Percentiles rank a stretch among this genome's conserved stretches.
Evolutionary conservation across 2,329 filamentous ascomycete genomes (phyloP).

Genomic region (Pseudovirgaria hyperparasitica): DNA sequence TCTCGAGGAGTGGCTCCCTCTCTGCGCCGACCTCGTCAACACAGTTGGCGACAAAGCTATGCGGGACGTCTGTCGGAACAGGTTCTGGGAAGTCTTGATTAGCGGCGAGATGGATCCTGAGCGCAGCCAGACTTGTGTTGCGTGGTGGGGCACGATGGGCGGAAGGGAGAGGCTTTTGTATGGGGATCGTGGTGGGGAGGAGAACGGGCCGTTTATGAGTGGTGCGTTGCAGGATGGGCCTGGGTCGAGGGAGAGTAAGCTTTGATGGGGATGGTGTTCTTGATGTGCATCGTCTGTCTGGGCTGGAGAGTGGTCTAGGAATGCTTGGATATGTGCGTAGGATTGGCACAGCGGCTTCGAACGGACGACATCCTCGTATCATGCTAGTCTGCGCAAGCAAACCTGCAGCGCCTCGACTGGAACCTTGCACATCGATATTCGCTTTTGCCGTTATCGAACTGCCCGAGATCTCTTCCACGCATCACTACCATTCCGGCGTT

Average conservation of each 20-base stretch:
- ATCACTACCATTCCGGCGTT: no score
- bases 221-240: constrained; percentile 33
- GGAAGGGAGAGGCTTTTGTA: constrained; percentile 44
- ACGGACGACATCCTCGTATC: not conserved
- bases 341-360: not conserved
- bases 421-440: no score
- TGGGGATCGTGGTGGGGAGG: constrained; percentile 31
- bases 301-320: no score
- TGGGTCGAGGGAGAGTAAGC: constrained; percentile 29
- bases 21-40: constrained; percentile 56
- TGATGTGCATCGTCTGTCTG: not conserved
- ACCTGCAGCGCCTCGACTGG: no score
- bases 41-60: constrained; percentile 48
- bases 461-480: no score
- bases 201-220: constrained; percentile 38
- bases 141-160: constrained; percentile 69
- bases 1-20: constrained; percentile 69
- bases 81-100: constrained; percentile 69
- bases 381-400: not conserved
- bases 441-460: no score
- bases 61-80: constrained; percentile 50
- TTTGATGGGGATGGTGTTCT: no score
- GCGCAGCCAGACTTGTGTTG: constrained; percentile 62
- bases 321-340: not conserved
- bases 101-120: constrained; percentile 84